Evolutionary conservation across 768 basidiomycete genomes (phyloP).

Genomic region (Tylopilus sp.): DNA sequence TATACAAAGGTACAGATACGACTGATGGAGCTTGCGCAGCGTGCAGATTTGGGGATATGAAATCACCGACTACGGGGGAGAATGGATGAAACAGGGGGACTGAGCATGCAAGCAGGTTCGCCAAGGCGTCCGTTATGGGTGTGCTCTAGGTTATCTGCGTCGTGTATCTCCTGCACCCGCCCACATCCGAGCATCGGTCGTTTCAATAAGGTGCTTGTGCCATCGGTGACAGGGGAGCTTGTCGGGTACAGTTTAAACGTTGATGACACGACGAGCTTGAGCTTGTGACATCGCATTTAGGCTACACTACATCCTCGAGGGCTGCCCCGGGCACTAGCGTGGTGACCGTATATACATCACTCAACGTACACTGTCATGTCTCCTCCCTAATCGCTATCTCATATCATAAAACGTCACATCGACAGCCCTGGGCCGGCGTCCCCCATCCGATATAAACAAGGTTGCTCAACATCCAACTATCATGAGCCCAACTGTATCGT

Average conservation of each 20-base stretch:
- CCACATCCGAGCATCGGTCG: not conserved
- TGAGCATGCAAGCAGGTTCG: not conserved
- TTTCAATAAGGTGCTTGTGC: not conserved
- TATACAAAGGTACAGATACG: not conserved
- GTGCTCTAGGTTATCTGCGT: not conserved
- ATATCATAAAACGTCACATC: constrained; percentile 3
- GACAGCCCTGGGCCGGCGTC: not conserved
- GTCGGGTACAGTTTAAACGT: no score
- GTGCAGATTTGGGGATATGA: not conserved
- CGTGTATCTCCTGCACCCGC: not conserved
- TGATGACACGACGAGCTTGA: no score
- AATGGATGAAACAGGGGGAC: not conserved
- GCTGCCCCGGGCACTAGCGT: not conserved
- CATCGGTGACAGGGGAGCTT: no score
- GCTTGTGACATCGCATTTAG: not conserved
- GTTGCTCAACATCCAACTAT: constrained; percentile 11
- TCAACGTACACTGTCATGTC: not conserved
- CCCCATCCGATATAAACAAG: constrained; percentile 12
- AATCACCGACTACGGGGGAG: not conserved
- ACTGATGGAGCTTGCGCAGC: not conserved
- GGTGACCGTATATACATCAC: not conserved
- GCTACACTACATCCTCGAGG: not conserved
- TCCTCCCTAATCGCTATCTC: not conserved
- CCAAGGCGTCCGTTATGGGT: not conserved
- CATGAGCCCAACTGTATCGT: constrained; percentile 24